These are phyloP conservation scores for Phoma sp. DNA, from an alignment of 2,329 filamentous ascomycete genomes.

Conservation along the genomic window DNA sequence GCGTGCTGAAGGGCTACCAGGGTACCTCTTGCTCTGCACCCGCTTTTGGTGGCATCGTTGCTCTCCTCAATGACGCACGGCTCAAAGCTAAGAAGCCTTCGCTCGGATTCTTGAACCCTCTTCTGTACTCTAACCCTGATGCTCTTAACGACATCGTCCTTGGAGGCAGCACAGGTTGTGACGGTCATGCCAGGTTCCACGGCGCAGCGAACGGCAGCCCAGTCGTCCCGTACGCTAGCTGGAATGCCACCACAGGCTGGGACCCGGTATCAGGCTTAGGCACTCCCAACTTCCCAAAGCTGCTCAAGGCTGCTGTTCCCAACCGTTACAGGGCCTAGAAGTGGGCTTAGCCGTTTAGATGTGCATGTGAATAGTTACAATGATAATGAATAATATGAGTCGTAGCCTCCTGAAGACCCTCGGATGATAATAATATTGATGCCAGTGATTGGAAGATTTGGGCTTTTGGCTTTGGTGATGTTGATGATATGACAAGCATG, in stretches of 20 bases:
- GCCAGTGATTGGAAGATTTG: not conserved
- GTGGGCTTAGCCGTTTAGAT: not conserved
- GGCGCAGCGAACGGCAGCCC: conserved; percentile 38
- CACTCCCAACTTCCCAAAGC: conserved; percentile 39
- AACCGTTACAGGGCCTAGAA: conserved; percentile 29
- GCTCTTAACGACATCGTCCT: conserved; percentile 56
- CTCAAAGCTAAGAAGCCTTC: conserved; percentile 56
- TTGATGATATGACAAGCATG: not conserved
- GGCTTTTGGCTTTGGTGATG: too few species aligned
- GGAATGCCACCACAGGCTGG: conserved; percentile 45
- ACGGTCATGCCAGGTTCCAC: conserved; percentile 35
- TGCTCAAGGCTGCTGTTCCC: conserved; percentile 38
- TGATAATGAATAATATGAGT: not conserved
- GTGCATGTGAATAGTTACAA: not conserved
- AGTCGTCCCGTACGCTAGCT: conserved; percentile 38
- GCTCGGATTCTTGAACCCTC: conserved; percentile 66
- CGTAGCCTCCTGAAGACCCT: too few species aligned
- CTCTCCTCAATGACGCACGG: conserved; percentile 67
- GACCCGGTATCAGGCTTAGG: conserved; percentile 43
- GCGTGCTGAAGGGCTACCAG: conserved; percentile 47
- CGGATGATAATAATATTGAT: not conserved
- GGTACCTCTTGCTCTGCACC: conserved; percentile 62
- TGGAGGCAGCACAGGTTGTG: conserved; percentile 48
- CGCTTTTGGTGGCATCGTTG: conserved; percentile 62
- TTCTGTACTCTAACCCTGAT: conserved; percentile 57